Evolutionary conservation across 345 rosid genomes (phyloP).

Genomic region (Aethionema arabicum): DNA sequence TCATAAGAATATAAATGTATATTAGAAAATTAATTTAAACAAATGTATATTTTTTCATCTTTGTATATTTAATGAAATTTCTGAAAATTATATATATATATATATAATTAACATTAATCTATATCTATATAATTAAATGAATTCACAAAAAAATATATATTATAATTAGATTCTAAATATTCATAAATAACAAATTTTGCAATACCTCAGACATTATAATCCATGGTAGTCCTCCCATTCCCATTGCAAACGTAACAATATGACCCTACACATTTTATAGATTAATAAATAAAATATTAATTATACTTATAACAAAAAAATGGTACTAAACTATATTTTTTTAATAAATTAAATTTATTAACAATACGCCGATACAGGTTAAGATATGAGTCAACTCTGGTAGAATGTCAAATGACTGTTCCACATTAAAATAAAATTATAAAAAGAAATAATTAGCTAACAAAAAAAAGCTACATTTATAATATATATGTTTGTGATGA

Average conservation of each 20-base stretch:
- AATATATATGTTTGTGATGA: neutral
- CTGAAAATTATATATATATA: neutral
- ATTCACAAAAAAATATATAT: neutral
- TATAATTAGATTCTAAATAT: neutral
- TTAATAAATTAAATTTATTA: neutral
- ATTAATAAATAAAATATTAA: neutral
- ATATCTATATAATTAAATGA: too few relatives aligned
- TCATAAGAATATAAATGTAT: too few relatives aligned
- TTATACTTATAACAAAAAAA: neutral
- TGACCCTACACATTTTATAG: constrained; percentile 37
- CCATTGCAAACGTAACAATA: constrained; percentile 35
- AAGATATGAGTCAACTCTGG: constrained; percentile 31
- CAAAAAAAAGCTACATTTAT: neutral
- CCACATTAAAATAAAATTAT: constrained; percentile 9
- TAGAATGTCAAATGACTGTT: constrained; percentile 36
- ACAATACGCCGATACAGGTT: constrained; percentile 37
- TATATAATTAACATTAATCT: neutral
- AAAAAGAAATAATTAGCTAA: constrained; percentile 10
- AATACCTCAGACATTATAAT: constrained; percentile 66
- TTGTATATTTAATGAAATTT: neutral
- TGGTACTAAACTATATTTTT: neutral
- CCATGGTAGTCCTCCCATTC: constrained; percentile 58
- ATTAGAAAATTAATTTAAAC: too few relatives aligned
- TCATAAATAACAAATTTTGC: neutral
- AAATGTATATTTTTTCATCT: too few relatives aligned